Base-by-base conservation (phyloP, 2,329 filamentous ascomycete species). In the Pyrenochaeta sp. region DNA sequence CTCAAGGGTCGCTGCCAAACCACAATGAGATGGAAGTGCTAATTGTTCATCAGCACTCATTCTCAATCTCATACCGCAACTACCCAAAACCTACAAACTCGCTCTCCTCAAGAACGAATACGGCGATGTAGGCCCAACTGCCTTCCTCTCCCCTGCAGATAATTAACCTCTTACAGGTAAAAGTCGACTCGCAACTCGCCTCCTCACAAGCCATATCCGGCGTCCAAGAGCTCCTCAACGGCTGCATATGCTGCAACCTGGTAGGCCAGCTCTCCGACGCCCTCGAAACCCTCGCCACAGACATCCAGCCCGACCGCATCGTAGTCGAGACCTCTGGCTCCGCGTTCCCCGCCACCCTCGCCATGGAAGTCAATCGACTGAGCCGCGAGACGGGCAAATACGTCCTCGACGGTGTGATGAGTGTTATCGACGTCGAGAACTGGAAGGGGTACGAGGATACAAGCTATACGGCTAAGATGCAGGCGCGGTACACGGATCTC, bases 71-170 rank as follows among this genome's bases (percentile, higher is more conserved):
- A 82, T 97, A 56, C 91, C 92, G 0, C 94, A 99, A 76, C 86
- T 99, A 10, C 85, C 86, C n/a, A 74, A 81, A 39, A 87, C 85
- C 54, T 97, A 99, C 83, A 88, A 87, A 44, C 88, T 99, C 54
- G 94, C 93, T 2, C 85, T 99, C 11, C 83, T 99, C 41, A 99
- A 99, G 72, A 99, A 99, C 74, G 94, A 99, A 75, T 97, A 96
- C 72, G 94, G 94, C 67, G 92, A 97, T 70, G 75, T n/a, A n/a
- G n/a, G n/a, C n/a, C n/a, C n/a, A n/a, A n/a, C n/a, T n/a, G n/a
- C n/a, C n/a, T n/a, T n/a, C n/a, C n/a, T n/a, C n/a, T n/a, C n/a
- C n/a, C n/a, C n/a, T n/a, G n/a, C n/a, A n/a, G n/a, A n/a, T n/a
- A n/a, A n/a, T n/a, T n/a, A n/a, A n/a, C n/a, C n/a, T n/a, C n/a